Conservation (phyloP, 768 basidiomycete genomes). For the Phylloporus sp. region DNA sequence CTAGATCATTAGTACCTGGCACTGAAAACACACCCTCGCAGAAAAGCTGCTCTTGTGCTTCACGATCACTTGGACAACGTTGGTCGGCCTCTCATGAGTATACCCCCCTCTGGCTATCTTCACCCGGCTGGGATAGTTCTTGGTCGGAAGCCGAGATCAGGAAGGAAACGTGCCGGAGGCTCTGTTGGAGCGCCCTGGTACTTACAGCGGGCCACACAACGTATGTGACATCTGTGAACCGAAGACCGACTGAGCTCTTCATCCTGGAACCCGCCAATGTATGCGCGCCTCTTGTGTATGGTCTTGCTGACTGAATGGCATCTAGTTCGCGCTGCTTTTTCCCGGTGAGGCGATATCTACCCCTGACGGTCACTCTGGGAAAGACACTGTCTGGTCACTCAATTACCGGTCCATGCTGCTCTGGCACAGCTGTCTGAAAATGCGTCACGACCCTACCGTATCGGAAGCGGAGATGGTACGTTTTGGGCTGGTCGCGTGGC, state of each 20-base stretch:
- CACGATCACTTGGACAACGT: conserved; percentile 45
- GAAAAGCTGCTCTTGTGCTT: conserved; percentile 43
- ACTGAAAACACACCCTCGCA: conserved; percentile 2
- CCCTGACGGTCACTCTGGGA: conserved; percentile 35
- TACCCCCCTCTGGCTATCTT: conserved; percentile 58
- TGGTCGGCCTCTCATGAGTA: conserved; percentile 49
- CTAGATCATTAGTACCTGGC: not conserved
- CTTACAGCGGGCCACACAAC: conserved; percentile 61
- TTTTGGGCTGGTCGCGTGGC: conserved; percentile 65
- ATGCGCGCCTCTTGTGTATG: conserved; percentile 17
- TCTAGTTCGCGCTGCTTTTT: conserved; percentile 67
- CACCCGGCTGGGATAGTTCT: conserved; percentile 56
- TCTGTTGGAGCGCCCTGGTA: conserved; percentile 69
- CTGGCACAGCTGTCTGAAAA: conserved; percentile 68
- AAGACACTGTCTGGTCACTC: conserved; percentile 73
- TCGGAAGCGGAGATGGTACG: conserved; percentile 50
- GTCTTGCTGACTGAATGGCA: conserved; percentile 1
- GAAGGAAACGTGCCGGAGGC: conserved; percentile 65
- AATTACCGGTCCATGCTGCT: conserved; percentile 64
- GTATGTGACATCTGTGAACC: conserved; percentile 46
- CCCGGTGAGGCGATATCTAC: conserved; percentile 58
- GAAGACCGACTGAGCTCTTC: conserved; percentile 44
- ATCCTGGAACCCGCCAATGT: conserved; percentile 65
- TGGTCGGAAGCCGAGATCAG: conserved; percentile 61
- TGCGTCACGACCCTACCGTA: conserved; percentile 41